Evolutionary conservation across 176 grass and related monocot genomes (phyloP).

Genomic region (Oryza meridionalis): DNA sequence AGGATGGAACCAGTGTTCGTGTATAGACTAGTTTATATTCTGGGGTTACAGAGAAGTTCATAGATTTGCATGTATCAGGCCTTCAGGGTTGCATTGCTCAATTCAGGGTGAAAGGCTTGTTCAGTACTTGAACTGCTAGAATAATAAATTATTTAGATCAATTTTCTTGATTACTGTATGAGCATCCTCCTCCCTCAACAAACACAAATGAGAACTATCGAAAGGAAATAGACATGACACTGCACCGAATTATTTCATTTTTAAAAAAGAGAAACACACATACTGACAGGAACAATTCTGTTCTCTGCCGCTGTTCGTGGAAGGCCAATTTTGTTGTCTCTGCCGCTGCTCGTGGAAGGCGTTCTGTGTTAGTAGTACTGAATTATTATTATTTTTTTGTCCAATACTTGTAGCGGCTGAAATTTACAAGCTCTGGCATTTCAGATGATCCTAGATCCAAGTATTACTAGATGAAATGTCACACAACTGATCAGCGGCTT

Average conservation of each 20-base stretch:
- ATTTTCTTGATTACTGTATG: background rate
- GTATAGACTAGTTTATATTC: conserved; percentile 32
- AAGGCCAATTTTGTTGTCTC: background rate
- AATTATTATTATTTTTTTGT: too few species aligned
- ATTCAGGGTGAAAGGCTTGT: background rate
- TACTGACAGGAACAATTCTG: too few species aligned
- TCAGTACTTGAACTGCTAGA: background rate
- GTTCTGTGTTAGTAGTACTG: too few species aligned
- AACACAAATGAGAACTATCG: background rate
- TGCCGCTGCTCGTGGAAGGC: too few species aligned
- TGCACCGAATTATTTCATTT: background rate
- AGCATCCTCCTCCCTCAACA: background rate
- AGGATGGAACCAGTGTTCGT: conserved; percentile 17
- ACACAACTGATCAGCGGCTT: too few species aligned
- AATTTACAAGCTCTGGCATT: too few species aligned
- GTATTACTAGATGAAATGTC: too few species aligned
- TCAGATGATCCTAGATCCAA: background rate
- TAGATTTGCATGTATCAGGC: conserved; percentile 35
- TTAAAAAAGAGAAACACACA: background rate
- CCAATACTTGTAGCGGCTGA: too few species aligned
- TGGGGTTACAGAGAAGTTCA: background rate
- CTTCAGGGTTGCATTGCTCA: background rate
- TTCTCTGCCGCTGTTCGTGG: too few species aligned
- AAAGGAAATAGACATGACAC: background rate
- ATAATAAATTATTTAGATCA: background rate